A percentile compares a stretch with the other conserved stretches of the same genome.
Conservation (phyloP, 495 filamentous ascomycete species). For the Aspergillus bertholletiae region DNA sequence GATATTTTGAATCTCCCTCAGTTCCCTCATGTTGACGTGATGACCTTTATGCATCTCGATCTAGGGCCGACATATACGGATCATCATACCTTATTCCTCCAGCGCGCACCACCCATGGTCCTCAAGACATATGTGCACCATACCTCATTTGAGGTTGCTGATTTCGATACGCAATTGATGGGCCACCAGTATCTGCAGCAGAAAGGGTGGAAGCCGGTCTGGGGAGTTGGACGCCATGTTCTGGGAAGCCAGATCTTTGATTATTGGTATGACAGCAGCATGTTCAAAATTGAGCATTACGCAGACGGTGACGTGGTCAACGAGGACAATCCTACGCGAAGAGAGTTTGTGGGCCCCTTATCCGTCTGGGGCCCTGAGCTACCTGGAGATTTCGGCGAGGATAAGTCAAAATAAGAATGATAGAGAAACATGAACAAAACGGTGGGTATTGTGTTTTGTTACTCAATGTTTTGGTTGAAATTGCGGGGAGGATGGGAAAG, state of each 20-base stretch:
- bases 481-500: no score
- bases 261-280: slow-evolving; percentile 61
- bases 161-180: slow-evolving; percentile 67
- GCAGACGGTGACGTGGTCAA: slow-evolving; percentile 62
- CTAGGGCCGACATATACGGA: neutral
- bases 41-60: neutral
- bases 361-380: neutral
- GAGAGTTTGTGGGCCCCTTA: neutral
- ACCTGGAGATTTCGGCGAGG: no score
- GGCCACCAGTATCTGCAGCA: slow-evolving; percentile 63
- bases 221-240: slow-evolving; percentile 67
- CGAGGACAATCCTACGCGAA: slow-evolving; percentile 19
- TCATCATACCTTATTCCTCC: neutral
- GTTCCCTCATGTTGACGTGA: neutral
- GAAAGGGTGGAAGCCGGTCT: slow-evolving; percentile 60
- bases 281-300: slow-evolving; percentile 60
- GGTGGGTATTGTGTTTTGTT: no score
- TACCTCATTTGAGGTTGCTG: slow-evolving; percentile 63
- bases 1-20: neutral
- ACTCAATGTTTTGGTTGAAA: no score
- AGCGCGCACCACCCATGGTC: neutral
- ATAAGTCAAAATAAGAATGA: no score
- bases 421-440: no score
- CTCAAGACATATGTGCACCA: slow-evolving; percentile 65
- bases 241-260: slow-evolving; percentile 70